A percentile compares a stretch with the other conserved stretches of the same genome.
Evolutionary conservation across 768 basidiomycete genomes (phyloP).

Genomic region (Scleroderma bovista): DNA sequence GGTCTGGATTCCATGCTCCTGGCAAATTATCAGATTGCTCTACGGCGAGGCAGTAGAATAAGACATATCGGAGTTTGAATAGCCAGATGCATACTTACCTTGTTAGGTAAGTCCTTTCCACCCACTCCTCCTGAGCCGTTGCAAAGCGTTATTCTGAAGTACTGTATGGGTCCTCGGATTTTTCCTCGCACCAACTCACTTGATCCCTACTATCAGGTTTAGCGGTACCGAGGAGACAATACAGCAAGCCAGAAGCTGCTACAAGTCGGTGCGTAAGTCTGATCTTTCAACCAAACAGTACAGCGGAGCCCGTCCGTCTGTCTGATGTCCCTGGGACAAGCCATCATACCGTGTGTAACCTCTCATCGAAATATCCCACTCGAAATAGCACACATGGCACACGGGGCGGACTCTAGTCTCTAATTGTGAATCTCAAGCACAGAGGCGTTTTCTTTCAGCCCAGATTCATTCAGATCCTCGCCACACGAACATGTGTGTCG

Average conservation of each 20-base stretch:
- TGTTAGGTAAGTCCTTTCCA: neutral
- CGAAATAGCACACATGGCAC: neutral
- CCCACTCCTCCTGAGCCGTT: neutral
- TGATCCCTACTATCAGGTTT: too few species aligned
- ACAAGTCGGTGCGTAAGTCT: too few species aligned
- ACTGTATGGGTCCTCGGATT: too few species aligned
- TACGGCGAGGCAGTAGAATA: neutral
- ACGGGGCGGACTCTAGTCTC: neutral
- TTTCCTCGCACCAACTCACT: too few species aligned
- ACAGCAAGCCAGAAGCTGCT: too few species aligned
- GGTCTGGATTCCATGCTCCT: constrained; percentile 14
- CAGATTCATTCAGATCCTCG: constrained; percentile 1
- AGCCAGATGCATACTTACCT: too few species aligned
- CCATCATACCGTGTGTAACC: neutral
- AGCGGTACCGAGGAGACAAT: too few species aligned
- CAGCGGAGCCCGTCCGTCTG: neutral
- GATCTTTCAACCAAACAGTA: too few species aligned
- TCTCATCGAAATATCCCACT: neutral
- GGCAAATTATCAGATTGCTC: neutral
- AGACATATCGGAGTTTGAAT: neutral
- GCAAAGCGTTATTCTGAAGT: too few species aligned
- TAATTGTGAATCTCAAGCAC: neutral
- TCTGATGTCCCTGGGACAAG: neutral
- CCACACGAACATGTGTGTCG: constrained; percentile 60
- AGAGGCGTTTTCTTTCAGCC: constrained; percentile 1